Percentiles rank a stretch among this genome's conserved stretches.
These are phyloP conservation scores for Nicotiana paniculata DNA, from an alignment of 257 asterid genomes.

Conservation along the genomic window DNA sequence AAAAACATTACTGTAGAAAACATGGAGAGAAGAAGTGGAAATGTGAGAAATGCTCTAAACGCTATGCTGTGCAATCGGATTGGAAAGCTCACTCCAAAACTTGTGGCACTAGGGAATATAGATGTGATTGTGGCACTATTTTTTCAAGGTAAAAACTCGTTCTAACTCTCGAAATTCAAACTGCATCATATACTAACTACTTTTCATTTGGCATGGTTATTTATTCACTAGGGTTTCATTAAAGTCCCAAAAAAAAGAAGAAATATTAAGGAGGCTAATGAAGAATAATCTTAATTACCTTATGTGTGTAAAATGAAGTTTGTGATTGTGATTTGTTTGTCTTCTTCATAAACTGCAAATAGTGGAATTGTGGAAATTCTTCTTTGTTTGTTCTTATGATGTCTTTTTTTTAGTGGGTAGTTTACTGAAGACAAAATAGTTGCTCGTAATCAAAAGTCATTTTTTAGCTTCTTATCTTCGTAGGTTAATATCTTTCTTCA, in stretches of 20 bases:
- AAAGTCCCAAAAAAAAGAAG: neutral
- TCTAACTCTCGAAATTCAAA: too few relatives aligned
- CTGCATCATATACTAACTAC: too few relatives aligned
- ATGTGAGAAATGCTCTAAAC: slow-evolving; percentile 81
- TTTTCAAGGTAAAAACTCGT: slow-evolving; percentile 48
- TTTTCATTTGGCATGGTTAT: too few relatives aligned
- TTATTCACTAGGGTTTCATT: neutral
- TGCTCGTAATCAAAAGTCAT: slow-evolving; percentile 1
- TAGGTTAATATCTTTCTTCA: neutral
- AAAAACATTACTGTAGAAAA: slow-evolving; percentile 82
- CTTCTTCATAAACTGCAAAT: slow-evolving; percentile 6
- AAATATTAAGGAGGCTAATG: neutral
- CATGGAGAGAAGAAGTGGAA: slow-evolving; percentile 98
- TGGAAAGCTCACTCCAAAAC: slow-evolving; percentile 94
- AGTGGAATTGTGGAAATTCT: neutral
- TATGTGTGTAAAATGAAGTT: neutral
- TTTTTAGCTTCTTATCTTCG: slow-evolving; percentile 1
- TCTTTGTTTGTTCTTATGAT: neutral
- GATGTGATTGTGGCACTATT: slow-evolving; percentile 83
- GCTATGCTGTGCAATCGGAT: slow-evolving; percentile 86
- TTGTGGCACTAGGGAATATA: slow-evolving; percentile 91
- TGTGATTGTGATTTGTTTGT: slow-evolving; percentile 12
- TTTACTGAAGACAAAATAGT: neutral
- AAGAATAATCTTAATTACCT: neutral
- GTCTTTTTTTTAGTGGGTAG: neutral